A percentile compares a stretch with the other conserved stretches of the same genome.
These are phyloP conservation scores for Mycothermus thermophilus DNA, from an alignment of 495 filamentous ascomycete species.

Conservation along the genomic window DNA sequence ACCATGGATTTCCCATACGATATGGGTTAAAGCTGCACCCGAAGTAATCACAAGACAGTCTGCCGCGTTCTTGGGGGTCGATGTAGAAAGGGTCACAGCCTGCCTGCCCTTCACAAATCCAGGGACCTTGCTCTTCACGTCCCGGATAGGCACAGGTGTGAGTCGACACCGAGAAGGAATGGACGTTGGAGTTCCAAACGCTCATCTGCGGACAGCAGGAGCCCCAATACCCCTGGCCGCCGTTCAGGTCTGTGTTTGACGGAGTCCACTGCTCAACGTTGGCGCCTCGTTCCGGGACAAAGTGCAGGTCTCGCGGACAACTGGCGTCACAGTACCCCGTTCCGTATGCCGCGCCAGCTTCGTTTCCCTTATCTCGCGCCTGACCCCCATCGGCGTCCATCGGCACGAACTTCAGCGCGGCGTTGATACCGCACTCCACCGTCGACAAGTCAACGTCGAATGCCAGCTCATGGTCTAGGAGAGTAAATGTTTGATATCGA, in stretches of 20 bases:
- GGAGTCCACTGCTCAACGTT: conserved; percentile 42
- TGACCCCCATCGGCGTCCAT: conserved; percentile 41
- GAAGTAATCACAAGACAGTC: conserved; percentile 47
- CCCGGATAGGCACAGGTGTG: conserved; percentile 2
- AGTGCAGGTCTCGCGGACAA: conserved; percentile 31
- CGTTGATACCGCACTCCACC: conserved; percentile 36
- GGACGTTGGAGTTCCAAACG: conserved; percentile 29
- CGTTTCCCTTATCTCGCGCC: conserved; percentile 30
- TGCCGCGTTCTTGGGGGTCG: conserved; percentile 24
- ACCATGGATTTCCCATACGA: conserved; percentile 43
- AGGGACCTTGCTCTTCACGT: neutral
- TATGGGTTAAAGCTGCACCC: conserved; percentile 62
- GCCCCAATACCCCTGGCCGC: conserved; percentile 15
- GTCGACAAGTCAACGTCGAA: conserved; percentile 42
- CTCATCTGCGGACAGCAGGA: conserved; percentile 59
- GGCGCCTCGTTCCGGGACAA: conserved; percentile 31
- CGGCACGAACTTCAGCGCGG: conserved; percentile 39
- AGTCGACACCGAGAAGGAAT: conserved; percentile 8
- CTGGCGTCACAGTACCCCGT: conserved; percentile 45
- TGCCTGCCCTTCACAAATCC: conserved; percentile 29
- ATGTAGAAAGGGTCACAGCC: conserved; percentile 25
- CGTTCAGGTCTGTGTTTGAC: conserved; percentile 18
- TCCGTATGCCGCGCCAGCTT: conserved; percentile 43
- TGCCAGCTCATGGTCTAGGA: conserved; percentile 39
- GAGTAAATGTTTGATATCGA: conserved; percentile 40